Base-by-base conservation (phyloP, 345 rosid species). In the Aquilaria malaccensis region DNA sequence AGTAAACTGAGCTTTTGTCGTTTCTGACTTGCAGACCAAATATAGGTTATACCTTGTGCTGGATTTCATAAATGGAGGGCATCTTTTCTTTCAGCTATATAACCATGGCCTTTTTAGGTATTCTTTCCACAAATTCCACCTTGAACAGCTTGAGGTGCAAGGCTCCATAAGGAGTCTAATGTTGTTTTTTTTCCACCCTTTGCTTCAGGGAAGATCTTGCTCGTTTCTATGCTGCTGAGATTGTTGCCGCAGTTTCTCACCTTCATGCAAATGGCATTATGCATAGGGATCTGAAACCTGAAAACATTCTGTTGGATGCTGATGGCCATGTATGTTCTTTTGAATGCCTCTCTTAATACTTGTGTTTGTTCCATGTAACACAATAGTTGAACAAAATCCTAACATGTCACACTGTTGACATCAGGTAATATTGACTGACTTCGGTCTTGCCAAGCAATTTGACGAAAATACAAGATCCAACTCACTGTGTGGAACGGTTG, bases 251-350 rank as follows among this genome's bases (percentile, higher is more conserved):
- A 0, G 94, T 93, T 48, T 72, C 86, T 22, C 98, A 93, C 64
- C 97, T 93, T 61, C 98, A 93, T 76, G 82, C 81, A 78, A 93
- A 93, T 56, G 97, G 96, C 67, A 84, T 93, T 60, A 93, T 93
- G 98, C 98, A 93, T 71, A 84, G 98, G 76, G 99, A 93, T 74
- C 90, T 93, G n/a, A 93, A 93, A 71, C 99, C 98, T 2, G 99
- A 93, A 73, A 93, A 93, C 71, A 81, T 93, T 69, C 83, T 93
- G 30, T 57, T 93, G 82, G 96, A 80, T 76, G 79, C 68, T 14
- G 96, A 93, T 61, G 99, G 97, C 65, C 97, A 93, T 63, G 96
- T 93, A 82, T 66, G 60, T 68, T 51, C 55, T 66, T 22, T 22
- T 22, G 22, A 22, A 22, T 22, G 22, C 22, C 56, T 53, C 63